Base-by-base conservation (phyloP, 768 basidiomycete species). In the Tylopilus vinaceipallidus region DNA sequence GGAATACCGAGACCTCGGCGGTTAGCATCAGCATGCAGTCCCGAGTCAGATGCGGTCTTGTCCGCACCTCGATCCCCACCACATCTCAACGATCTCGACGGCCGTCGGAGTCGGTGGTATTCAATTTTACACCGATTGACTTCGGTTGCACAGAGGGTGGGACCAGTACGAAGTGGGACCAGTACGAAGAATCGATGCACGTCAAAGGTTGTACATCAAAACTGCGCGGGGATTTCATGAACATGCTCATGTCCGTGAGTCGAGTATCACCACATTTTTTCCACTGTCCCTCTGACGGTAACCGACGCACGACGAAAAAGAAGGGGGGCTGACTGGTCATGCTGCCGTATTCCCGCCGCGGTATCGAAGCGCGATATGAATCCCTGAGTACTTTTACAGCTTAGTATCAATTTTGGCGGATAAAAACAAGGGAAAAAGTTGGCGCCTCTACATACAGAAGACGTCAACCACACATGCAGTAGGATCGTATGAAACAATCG, bases 331-430 rank as follows among this genome's bases (percentile, higher is more conserved):
- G 39, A 19, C 6, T 50, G 11, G 35, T 43, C 49, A 46, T 42
- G 55, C 39, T 54, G 55, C 41, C 55, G 50, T 51, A 36, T 53
- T 22, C 22, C 14, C 26, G 36, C 36, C 17, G 38, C 49, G 42
- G 27, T n/a, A n/a, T n/a, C n/a, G n/a, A n/a, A 42, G 30, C 12
- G 45, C 27, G 19, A 45, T 51, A 47, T 57, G 54, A 49, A 52
- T 22, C n/a, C 43, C 22, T 38, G 36, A 33, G 13, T 23, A 42
- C 23, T 33, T 56, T 45, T 50, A 47, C 40, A 32, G 30, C n/a
- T 42, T 38, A 39, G 38, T 49, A 54, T 29, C 30, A 42, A 57
- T 63, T 52, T 57, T 36, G 43, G 42, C 46, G 42, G 38, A 35
- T 16, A 16, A 36, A 23, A 42, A 45, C 24, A 34, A 47, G 42